Conservation (phyloP, 83 land plant species). For the Larix sibirica region DNA sequence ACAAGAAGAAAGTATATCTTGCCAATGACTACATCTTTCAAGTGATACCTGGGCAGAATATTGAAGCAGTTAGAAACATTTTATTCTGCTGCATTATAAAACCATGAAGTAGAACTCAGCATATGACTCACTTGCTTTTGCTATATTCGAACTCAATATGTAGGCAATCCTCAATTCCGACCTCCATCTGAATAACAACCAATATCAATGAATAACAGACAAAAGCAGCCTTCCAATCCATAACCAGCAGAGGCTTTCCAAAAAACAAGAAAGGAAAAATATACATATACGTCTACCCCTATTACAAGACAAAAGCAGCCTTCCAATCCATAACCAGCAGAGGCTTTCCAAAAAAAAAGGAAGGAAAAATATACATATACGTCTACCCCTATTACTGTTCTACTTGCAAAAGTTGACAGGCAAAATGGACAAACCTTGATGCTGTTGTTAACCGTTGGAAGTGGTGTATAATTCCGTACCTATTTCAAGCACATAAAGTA, state of each 20-base stretch:
- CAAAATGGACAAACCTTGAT: conserved; percentile 74
- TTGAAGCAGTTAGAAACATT: conserved; percentile 1
- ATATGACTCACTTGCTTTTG: conserved; percentile 91
- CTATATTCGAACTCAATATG: conserved; percentile 98
- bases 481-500: conserved; percentile 20
- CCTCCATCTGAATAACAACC: conserved; percentile 83
- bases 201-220: neutral
- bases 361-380: neutral
- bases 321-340: neutral
- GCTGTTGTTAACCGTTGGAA: conserved; percentile 87
- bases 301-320: too few relatives aligned
- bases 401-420: neutral
- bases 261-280: neutral
- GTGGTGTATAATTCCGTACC: conserved; percentile 90
- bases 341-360: neutral
- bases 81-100: neutral
- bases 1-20: conserved; percentile 97
- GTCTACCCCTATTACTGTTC: neutral
- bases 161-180: conserved; percentile 98
- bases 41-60: conserved; percentile 68
- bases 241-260: neutral
- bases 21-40: conserved; percentile 94
- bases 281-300: neutral
- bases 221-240: neutral
- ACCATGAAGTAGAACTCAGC: neutral